These are phyloP conservation scores for Trichophyton benhamiae DNA, from an alignment of 2,329 filamentous ascomycete species.

Conservation along the genomic window DNA sequence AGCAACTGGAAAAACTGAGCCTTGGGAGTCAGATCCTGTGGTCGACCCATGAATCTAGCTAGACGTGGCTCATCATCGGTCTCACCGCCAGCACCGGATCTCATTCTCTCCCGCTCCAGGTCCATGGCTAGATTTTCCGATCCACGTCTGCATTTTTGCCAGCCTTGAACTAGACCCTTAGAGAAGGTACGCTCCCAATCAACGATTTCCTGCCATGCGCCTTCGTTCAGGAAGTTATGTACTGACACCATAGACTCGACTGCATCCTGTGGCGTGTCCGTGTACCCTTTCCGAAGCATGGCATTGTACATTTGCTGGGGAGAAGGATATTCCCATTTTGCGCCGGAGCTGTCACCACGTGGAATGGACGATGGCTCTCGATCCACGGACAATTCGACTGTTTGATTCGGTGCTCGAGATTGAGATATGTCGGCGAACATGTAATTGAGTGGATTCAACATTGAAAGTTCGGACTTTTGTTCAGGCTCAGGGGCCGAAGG, in stretches of 20 bases:
- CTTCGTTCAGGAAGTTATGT: conserved; percentile 96
- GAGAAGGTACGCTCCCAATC: conserved; percentile 84
- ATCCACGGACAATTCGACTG: conserved; percentile 59
- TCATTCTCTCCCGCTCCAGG: conserved; percentile 40
- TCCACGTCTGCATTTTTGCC: conserved; percentile 60
- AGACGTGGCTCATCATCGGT: conserved; percentile 52
- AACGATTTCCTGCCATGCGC: conserved; percentile 89
- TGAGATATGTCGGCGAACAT: conserved; percentile 87
- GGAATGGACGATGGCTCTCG: conserved; percentile 85
- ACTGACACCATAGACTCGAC: conserved; percentile 96
- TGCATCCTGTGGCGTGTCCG: conserved; percentile 81
- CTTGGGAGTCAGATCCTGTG: conserved; percentile 83
- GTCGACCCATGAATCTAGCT: conserved; percentile 76
- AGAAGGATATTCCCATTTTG: conserved; percentile 94
- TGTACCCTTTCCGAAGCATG: conserved; percentile 87
- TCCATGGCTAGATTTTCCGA: conserved; percentile 52
- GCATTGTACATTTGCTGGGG: conserved; percentile 99
- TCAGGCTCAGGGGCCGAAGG: conserved; percentile 18
- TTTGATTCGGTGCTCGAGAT: conserved; percentile 60
- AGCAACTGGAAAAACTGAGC: conserved; percentile 71
- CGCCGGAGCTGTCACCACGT: conserved; percentile 57
- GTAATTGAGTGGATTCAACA: conserved; percentile 74
- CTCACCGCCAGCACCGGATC: conserved; percentile 18
- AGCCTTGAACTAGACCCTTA: conserved; percentile 58
- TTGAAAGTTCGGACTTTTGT: conserved; percentile 46